These are phyloP conservation scores for Pseudogymnoascus sp. DNA, from an alignment of 2,329 filamentous ascomycete genomes.

Conservation along the genomic window DNA sequence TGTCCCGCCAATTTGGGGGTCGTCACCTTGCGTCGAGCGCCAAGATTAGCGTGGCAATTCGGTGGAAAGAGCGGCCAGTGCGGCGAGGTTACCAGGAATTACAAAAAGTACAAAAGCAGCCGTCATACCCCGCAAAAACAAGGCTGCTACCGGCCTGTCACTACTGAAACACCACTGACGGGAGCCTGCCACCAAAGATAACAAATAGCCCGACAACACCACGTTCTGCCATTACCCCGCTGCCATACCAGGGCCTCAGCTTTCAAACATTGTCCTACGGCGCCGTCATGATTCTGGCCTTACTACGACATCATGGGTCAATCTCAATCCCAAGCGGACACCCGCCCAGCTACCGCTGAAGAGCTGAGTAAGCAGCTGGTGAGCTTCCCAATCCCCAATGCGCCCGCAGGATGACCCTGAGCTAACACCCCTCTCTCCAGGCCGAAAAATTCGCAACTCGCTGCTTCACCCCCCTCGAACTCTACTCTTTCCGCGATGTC, in stretches of 20 bases:
- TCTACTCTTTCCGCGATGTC: conserved; percentile 67
- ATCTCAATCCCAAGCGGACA: conserved; percentile 26
- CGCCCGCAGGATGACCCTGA: conserved; percentile 12
- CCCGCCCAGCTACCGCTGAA: conserved; percentile 24
- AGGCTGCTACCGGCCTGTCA: conserved; percentile 4
- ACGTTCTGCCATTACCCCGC: neutral
- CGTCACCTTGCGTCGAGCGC: neutral
- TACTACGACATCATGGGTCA: conserved; percentile 27
- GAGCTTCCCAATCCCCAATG: conserved; percentile 12
- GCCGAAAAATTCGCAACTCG: conserved; percentile 59
- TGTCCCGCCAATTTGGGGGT: neutral
- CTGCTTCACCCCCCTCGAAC: conserved; percentile 64
- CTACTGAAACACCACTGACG: neutral
- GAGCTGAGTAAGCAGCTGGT: conserved; percentile 29
- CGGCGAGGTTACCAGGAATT: neutral
- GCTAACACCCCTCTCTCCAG: conserved; percentile 31
- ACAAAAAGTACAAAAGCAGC: neutral
- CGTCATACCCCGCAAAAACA: conserved; percentile 5
- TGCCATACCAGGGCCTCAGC: neutral
- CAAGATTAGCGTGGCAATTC: neutral
- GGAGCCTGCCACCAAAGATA: neutral
- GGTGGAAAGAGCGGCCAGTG: neutral
- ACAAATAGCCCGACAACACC: neutral
- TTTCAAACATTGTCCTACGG: neutral
- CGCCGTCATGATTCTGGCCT: neutral